Base-by-base conservation (phyloP, 2,329 filamentous ascomycete genomes). In the Colletotrichum sp. region DNA sequence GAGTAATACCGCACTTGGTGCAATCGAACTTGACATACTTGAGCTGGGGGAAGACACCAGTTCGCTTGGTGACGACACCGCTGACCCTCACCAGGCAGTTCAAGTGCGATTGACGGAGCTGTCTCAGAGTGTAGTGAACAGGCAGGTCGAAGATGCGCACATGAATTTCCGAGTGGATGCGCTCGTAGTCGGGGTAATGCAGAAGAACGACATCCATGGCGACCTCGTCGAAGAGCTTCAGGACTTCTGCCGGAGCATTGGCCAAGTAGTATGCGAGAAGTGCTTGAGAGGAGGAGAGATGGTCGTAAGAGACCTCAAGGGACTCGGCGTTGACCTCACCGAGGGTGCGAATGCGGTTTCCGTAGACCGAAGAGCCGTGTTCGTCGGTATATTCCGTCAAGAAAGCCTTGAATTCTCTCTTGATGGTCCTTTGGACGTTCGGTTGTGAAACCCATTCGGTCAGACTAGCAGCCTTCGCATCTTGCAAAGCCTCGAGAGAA, bases 11-110 rank as follows among this genome's bases (percentile, higher is more conserved):
- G 82, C 97, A 99, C 87, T 98, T 99, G 75, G 90, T 92, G 86
- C 97, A 99, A 87, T 98, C 95, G 82, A 99, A 99, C 87, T 98
- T 98, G 87, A 99, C 95, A 85, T 99, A 98, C 85, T 99, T 99
- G 77, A 99, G 89, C 87, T 99, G 97, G 5, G 97, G 97, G 84
- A 99, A 99, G 64, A 99, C 98, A 72, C 97, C 97, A 30, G 94
- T 98, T 79, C 97, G 92, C 78, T 97, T 93, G 39, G 97, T 99
- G 32, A 99, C 97, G 6, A 99, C 97, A 79, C 97, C 97, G 80
- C 94, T 96, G 71, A 99, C 97, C 69, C 96, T 94, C 52, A 99
- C 95, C 59, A 99, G 90, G 81, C 96, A 98, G 89, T 99, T 99
- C 76, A 99, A 91, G 82, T 99, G 98, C 6, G 94, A 95, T 86